Evolutionary conservation across 2,329 filamentous ascomycete species (phyloP).

Genomic region (Apiospora hydei): DNA sequence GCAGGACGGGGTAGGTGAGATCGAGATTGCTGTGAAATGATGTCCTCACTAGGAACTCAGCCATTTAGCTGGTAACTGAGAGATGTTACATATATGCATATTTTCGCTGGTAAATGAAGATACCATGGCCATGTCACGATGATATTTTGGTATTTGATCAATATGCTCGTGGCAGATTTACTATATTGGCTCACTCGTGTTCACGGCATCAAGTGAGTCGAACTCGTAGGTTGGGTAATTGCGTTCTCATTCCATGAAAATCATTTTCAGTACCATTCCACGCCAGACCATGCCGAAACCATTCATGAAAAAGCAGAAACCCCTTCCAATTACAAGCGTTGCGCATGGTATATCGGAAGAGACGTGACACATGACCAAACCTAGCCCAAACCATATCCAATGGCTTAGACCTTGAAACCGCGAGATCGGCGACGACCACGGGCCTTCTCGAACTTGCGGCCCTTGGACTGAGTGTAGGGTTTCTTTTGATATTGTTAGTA

Average conservation of each 20-base stretch:
- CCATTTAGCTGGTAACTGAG: neutral
- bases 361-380: constrained; percentile 40
- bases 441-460: constrained; percentile 98
- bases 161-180: neutral
- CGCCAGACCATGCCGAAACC: constrained; percentile 52
- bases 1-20: too few relatives aligned
- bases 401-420: constrained; percentile 99
- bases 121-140: neutral
- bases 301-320: constrained; percentile 41
- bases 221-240: constrained; percentile 36
- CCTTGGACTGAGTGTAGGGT: constrained; percentile 97
- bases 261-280: constrained; percentile 54
- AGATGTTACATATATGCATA: neutral
- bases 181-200: neutral
- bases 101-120: neutral
- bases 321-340: constrained; percentile 38
- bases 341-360: constrained; percentile 41
- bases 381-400: constrained; percentile 33
- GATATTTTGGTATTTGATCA: neutral
- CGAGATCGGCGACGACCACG: constrained; percentile 98
- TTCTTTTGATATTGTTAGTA: constrained; percentile 64
- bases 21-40: neutral
- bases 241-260: constrained; percentile 43
- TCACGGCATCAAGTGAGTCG: neutral
- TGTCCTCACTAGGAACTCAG: neutral